These are phyloP conservation scores for Hordeum marinum DNA, from an alignment of 176 grass and related monocot species.

Conservation along the genomic window DNA sequence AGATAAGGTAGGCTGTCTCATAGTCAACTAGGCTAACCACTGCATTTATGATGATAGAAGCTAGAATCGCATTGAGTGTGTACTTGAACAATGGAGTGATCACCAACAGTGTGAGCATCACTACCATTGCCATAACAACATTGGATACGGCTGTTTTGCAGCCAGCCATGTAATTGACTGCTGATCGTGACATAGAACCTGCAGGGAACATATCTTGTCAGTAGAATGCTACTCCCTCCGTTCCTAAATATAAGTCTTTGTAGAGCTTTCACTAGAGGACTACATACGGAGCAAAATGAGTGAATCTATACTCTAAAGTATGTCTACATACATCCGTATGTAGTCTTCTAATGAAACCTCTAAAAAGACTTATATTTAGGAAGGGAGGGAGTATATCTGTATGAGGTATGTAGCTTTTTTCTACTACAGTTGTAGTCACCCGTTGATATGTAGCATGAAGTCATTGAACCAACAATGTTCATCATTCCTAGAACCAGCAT, in stretches of 20 bases:
- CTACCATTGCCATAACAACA: slow-evolving; percentile 73
- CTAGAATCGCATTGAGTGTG: slow-evolving; percentile 86
- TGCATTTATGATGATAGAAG: slow-evolving; percentile 85
- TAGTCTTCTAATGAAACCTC: too few relatives aligned
- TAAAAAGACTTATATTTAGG: too few relatives aligned
- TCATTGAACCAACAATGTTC: slow-evolving; percentile 88
- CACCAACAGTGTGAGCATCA: slow-evolving; percentile 65
- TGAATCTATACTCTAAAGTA: too few relatives aligned
- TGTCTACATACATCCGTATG: too few relatives aligned
- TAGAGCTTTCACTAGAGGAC: too few relatives aligned
- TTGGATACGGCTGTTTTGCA: slow-evolving; percentile 79
- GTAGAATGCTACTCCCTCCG: slow-evolving; percentile 14
- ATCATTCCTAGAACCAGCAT: slow-evolving; percentile 92
- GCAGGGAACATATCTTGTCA: slow-evolving; percentile 9
- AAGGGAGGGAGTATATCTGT: too few relatives aligned
- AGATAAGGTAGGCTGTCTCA: slow-evolving; percentile 68
- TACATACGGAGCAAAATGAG: too few relatives aligned
- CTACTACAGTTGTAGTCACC: slow-evolving; percentile 24
- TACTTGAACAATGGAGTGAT: slow-evolving; percentile 96
- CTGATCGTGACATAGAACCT: slow-evolving; percentile 95
- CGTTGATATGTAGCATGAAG: slow-evolving; percentile 88
- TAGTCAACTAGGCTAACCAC: slow-evolving; percentile 68
- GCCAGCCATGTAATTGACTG: slow-evolving; percentile 93
- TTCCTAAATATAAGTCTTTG: too few relatives aligned
- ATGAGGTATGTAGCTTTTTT: slow-evolving; percentile 4